phyloP scores from a whole-genome alignment of 169 alveolate genomes.

The Cryptosporidium ryanae region DNA sequence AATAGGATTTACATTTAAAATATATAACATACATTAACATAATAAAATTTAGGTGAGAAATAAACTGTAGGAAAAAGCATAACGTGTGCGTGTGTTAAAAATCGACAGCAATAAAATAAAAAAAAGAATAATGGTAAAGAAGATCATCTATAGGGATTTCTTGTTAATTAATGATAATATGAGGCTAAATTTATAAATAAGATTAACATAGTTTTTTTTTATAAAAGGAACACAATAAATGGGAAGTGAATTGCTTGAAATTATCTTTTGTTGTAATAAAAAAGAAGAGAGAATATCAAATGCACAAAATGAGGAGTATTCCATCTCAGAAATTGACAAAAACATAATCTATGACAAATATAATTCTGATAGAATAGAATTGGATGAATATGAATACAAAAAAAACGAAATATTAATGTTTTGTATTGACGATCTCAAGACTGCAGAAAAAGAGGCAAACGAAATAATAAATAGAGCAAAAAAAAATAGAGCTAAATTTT shows the following conservation, averaged over 20 bases:
- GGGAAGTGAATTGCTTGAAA: conserved; percentile 3
- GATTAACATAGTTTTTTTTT: neutral
- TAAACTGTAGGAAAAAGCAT: too few relatives aligned
- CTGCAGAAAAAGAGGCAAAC: conserved; percentile 37
- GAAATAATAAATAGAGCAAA: conserved; percentile 43
- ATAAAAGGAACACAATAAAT: neutral
- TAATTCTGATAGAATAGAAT: neutral
- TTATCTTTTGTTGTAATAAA: conserved; percentile 21
- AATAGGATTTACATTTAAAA: too few relatives aligned
- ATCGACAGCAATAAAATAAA: too few relatives aligned
- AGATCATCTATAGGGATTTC: too few relatives aligned
- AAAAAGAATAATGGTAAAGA: too few relatives aligned
- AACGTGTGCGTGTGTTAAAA: too few relatives aligned
- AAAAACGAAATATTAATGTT: neutral
- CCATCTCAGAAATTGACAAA: neutral
- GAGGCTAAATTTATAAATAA: too few relatives aligned
- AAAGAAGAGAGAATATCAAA: neutral
- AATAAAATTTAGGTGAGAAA: too few relatives aligned
- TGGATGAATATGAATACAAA: neutral
- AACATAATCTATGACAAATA: neutral
- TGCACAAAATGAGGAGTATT: neutral
- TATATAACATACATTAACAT: too few relatives aligned
- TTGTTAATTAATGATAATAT: too few relatives aligned
- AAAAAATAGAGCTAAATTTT: conserved; percentile 17
- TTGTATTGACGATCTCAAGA: conserved; percentile 7